Conservation (phyloP, 2,329 filamentous ascomycete genomes). For the Cladophialophora immunda region DNA sequence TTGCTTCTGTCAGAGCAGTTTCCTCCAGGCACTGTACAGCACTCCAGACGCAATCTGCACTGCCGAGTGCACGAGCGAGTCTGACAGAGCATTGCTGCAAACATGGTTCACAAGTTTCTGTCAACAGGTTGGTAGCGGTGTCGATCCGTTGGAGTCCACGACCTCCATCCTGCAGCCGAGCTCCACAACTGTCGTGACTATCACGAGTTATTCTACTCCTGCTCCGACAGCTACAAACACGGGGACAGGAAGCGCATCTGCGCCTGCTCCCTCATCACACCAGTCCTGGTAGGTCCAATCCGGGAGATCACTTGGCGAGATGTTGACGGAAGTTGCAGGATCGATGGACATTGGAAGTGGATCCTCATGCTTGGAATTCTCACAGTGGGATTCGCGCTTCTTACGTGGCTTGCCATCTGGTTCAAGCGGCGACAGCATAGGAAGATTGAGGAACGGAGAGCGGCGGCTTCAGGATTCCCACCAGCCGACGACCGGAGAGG, state of each 20-base stretch:
- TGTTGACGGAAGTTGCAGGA: slow-evolving; percentile 58
- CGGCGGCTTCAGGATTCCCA: slow-evolving; percentile 39
- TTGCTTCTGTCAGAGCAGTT: slow-evolving; percentile 76
- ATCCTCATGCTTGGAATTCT: slow-evolving; percentile 82
- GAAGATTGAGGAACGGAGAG: slow-evolving; percentile 65
- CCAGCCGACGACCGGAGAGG: slow-evolving; percentile 44
- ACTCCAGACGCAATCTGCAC: slow-evolving; percentile 70
- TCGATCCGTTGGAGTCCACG: slow-evolving; percentile 44
- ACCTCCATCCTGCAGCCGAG: slow-evolving; percentile 43
- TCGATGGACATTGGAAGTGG: slow-evolving; percentile 78
- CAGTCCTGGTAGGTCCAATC: slow-evolving; percentile 35
- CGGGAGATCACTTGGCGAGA: not conserved
- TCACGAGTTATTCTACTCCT: slow-evolving; percentile 38
- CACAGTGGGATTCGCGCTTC: slow-evolving; percentile 70
- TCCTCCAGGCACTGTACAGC: slow-evolving; percentile 66
- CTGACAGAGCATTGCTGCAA: slow-evolving; percentile 67
- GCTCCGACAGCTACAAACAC: slow-evolving; percentile 41
- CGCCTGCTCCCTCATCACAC: slow-evolving; percentile 17
- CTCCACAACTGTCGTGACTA: slow-evolving; percentile 33
- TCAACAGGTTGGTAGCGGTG: slow-evolving; percentile 53
- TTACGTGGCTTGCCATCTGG: slow-evolving; percentile 74
- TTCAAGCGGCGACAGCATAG: slow-evolving; percentile 78
- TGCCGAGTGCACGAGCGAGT: slow-evolving; percentile 61
- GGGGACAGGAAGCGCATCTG: slow-evolving; percentile 25
- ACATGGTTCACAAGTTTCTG: slow-evolving; percentile 77